phyloP scores from a whole-genome alignment of 345 rosid species.

The Brassica incana region DNA sequence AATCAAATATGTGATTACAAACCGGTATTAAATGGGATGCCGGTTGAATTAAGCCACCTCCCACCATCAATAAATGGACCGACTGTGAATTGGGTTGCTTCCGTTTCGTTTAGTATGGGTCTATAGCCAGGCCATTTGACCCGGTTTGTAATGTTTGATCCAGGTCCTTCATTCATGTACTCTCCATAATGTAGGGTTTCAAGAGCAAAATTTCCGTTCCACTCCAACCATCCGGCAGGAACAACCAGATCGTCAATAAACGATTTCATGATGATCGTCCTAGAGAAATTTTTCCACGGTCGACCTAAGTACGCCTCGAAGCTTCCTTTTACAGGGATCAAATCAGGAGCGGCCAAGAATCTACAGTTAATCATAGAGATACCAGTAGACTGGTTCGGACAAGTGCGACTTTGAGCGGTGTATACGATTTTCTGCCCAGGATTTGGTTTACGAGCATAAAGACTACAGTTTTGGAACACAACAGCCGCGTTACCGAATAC shows the following conservation, averaged over 20 bases:
- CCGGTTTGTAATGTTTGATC: conserved; percentile 60
- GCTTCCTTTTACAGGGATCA: conserved; percentile 50
- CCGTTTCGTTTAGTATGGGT: conserved; percentile 42
- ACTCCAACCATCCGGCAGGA: conserved; percentile 79
- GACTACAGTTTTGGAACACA: conserved; percentile 64
- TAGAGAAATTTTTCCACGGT: conserved; percentile 75
- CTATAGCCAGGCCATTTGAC: conserved; percentile 77
- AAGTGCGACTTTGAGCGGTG: conserved; percentile 75
- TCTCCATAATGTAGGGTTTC: conserved; percentile 70
- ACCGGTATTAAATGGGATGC: conserved; percentile 45
- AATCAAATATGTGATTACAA: conserved; percentile 19
- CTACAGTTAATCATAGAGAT: conserved; percentile 64
- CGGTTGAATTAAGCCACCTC: conserved; percentile 66
- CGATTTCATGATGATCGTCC: conserved; percentile 59
- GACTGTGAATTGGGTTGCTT: conserved; percentile 63
- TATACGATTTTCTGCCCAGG: conserved; percentile 51
- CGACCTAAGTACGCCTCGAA: conserved; percentile 68
- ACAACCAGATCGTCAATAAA: conserved; percentile 62
- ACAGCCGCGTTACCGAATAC: conserved; percentile 74
- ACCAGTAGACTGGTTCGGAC: conserved; percentile 61
- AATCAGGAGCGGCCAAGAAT: conserved; percentile 62
- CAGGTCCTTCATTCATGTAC: conserved; percentile 67
- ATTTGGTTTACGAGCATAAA: conserved; percentile 74
- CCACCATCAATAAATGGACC: conserved; percentile 57
- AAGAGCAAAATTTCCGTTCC: conserved; percentile 55